Base-by-base conservation (phyloP, 345 rosid genomes). In the Populus pruinosa region DNA sequence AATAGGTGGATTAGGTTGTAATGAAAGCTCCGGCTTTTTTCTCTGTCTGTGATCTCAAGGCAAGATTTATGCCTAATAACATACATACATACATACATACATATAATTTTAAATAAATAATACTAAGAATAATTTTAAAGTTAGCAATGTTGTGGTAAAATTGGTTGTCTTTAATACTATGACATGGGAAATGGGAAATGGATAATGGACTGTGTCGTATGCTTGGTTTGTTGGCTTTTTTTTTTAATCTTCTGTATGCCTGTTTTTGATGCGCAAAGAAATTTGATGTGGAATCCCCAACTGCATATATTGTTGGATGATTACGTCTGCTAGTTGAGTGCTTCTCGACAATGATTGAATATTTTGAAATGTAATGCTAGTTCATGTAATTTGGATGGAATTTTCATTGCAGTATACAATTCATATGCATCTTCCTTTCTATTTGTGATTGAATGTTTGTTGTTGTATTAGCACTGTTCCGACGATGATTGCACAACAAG, bases 401-500 rank as follows among this genome's bases (percentile, higher is more conserved):
- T 27, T 70, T 27, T 69, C 72, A 38, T 6, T 13, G 11, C n/a
- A 44, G 36, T 70, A 59, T 47, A 70, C 59, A 49, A 11, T 14
- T 17, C 67, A 2, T 21, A 5, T 61, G 53, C 50, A 23, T 13
- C 68, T 61, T 12, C 55, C 36, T 69, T 69, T 41, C 69, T 33
- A 39, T 80, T 75, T 36, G 36, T 65, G 27, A 64, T 59, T 67
- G 49, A 27, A 38, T 59, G 41, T 76, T 11, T 78, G 47, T 81
- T 80, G 76, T 65, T 79, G 68, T 63, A 73, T 55, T 83, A 93
- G 98, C 98, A 93, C 69, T 91, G 98, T 71, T 85, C 86, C 6
- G 92, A 89, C 81, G 91, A 91, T 74, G 91, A 90, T 82, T 82
- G 89, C 88, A 89, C 92, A 55, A 93, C 97, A 50, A 87, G 97